Conservation (phyloP, 1,284 basidiomycete genomes). For the Pterulicium gracile region DNA sequence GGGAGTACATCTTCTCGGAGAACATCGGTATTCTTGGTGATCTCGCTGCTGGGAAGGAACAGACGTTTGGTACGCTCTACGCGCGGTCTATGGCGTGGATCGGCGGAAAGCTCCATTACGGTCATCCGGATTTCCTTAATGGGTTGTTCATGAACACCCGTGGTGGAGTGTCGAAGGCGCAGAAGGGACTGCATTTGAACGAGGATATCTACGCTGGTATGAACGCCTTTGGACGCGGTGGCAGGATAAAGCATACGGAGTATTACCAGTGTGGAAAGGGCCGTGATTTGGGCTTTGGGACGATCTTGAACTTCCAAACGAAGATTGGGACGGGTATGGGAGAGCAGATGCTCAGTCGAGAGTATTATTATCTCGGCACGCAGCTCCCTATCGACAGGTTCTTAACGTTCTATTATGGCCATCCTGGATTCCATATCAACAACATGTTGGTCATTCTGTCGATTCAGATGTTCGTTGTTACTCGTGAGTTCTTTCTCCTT, state of each 20-base stretch:
- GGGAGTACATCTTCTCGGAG: constrained; percentile 99
- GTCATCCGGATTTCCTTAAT: constrained; percentile 98
- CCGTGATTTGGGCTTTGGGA: constrained; percentile 97
- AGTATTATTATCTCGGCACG: constrained; percentile 99
- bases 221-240: constrained; percentile 95
- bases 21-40: constrained; percentile 99
- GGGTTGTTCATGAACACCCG: constrained; percentile 98
- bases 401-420: constrained; percentile 99
- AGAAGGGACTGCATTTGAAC: constrained; percentile 96
- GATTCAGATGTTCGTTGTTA: constrained; percentile 86
- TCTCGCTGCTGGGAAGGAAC: constrained; percentile 97
- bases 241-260: constrained; percentile 97
- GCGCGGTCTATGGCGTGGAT: constrained; percentile 95
- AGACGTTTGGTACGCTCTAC: constrained; percentile 97
- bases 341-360: constrained; percentile 97
- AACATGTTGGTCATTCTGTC: constrained; percentile 97
- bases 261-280: constrained; percentile 99
- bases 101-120: constrained; percentile 97
- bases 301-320: constrained; percentile 98
- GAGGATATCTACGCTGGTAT: constrained; percentile 99
- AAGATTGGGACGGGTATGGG: constrained; percentile 99
- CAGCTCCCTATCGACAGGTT: constrained; percentile 97
- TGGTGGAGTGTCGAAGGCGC: constrained; percentile 97
- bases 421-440: constrained; percentile 99
- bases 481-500: constrained; percentile 39